Evolutionary conservation across 2,329 filamentous ascomycete species (phyloP), one percentile per base, ranked within the genome.

Genomic region (Polytolypa hystricis): DNA sequence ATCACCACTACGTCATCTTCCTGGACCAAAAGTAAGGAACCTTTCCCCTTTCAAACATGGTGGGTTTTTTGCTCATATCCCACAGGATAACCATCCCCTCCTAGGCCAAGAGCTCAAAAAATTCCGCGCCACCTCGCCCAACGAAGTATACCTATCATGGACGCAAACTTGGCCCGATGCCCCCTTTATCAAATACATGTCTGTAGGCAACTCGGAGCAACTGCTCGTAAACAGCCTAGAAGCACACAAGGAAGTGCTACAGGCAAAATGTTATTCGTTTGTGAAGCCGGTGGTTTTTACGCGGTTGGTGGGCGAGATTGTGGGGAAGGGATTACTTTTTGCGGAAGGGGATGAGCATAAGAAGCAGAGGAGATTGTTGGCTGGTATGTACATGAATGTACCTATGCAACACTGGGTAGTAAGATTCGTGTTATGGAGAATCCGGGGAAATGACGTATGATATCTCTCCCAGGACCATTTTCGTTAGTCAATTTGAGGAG

Each of bases 91-190:
- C 15, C 30, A 16, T n/a, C 15, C 15, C 15, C 15, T 32, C 30
- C 30, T 69, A 9, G 66, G 66, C 5, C 63, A 68, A 43, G 53
- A 53, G 30, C 38, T 54, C 14, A 59, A 58, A 10, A 52, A 57
- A 28, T 42, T 57, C 30, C 42, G 21, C 23, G 47, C 56, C 15
- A 44, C 50, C 0, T 49, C 44, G 8, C 58, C 58, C 0, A 44
- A 40, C 4, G 46, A 42, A 3, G 35, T 53, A 14, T 51, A 58
- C 30, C 9, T 60, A 2, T 30, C 47, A 25, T 61, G 57, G 58
- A 54, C 51, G 40, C 48, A 40, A 26, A 42, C 34, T 32, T 55
- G 51, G 50, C 58, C 60, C 0, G 46, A 57, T 2, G 53, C 48
- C 6, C 56, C 56, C 2, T 56, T 65, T 36, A 62, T 66, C 39